phyloP scores from a whole-genome alignment of 768 basidiomycete genomes.

The Chalciporus chontae region DNA sequence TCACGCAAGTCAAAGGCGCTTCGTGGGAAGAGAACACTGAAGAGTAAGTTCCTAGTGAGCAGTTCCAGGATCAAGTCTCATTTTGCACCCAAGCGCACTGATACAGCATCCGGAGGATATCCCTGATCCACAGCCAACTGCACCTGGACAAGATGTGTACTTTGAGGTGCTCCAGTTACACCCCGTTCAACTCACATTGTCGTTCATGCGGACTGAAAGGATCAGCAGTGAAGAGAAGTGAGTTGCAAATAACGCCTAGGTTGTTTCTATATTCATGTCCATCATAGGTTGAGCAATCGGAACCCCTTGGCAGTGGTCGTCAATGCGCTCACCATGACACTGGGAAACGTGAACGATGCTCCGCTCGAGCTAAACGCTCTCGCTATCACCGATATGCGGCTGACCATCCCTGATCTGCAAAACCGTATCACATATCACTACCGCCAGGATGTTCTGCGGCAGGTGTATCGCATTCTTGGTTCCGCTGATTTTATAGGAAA shows the following conservation, averaged over 20 bases:
- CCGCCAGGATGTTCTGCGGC: slow-evolving; percentile 87
- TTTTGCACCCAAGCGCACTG: slow-evolving; percentile 50
- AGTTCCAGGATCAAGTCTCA: slow-evolving; percentile 1
- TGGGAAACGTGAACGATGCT: slow-evolving; percentile 96
- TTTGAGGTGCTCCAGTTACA: slow-evolving; percentile 95
- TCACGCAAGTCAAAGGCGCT: slow-evolving; percentile 86
- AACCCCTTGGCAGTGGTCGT: slow-evolving; percentile 92
- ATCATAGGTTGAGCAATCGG: slow-evolving; percentile 61
- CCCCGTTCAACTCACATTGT: slow-evolving; percentile 86
- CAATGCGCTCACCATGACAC: slow-evolving; percentile 93
- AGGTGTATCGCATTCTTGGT: slow-evolving; percentile 95
- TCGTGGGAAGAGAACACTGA: slow-evolving; percentile 79
- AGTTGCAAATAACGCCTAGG: slow-evolving; percentile 19
- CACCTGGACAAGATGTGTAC: slow-evolving; percentile 77
- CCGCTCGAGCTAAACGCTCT: slow-evolving; percentile 92
- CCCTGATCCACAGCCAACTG: slow-evolving; percentile 64
- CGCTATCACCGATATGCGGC: slow-evolving; percentile 89
- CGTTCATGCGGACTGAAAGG: slow-evolving; percentile 96
- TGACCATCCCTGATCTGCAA: slow-evolving; percentile 81
- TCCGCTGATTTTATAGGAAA: slow-evolving; percentile 97
- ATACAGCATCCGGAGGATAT: slow-evolving; percentile 66
- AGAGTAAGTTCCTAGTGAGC: slow-evolving; percentile 51
- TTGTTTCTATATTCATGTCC: slow-evolving; percentile 4
- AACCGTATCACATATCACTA: slow-evolving; percentile 88
- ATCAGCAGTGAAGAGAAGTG: slow-evolving; percentile 93